Evolutionary conservation across 2,329 filamentous ascomycete genomes (phyloP).

Genomic region (Neonectria punicea): DNA sequence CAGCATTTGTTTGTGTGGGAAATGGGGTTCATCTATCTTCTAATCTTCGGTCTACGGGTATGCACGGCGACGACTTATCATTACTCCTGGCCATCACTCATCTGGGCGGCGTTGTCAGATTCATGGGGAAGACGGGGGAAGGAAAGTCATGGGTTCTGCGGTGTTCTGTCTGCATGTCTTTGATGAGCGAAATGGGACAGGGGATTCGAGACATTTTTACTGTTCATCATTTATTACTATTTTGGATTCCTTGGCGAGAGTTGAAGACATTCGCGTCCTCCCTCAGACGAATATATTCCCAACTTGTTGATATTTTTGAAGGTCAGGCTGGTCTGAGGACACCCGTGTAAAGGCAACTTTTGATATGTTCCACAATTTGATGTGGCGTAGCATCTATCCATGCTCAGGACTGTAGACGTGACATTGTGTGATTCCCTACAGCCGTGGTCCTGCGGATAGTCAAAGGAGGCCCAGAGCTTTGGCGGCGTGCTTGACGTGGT

Average conservation of each 20-base stretch:
- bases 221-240: slow-evolving; percentile 26
- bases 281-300: slow-evolving; percentile 8
- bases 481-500: slow-evolving; percentile 91
- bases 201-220: slow-evolving; percentile 15
- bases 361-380: background rate
- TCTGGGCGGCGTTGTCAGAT: slow-evolving; percentile 40
- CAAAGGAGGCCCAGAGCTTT: slow-evolving; percentile 72
- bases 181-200: slow-evolving; percentile 25
- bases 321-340: background rate
- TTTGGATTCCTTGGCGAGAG: slow-evolving; percentile 22
- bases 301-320: background rate
- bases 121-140: slow-evolving; percentile 18
- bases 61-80: slow-evolving; percentile 32
- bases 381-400: background rate
- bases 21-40: slow-evolving; percentile 26
- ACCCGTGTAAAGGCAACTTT: background rate
- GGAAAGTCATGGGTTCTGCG: slow-evolving; percentile 17
- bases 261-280: background rate
- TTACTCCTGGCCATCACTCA: slow-evolving; percentile 29
- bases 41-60: slow-evolving; percentile 26
- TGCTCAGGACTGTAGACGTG: background rate
- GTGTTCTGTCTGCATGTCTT: slow-evolving; percentile 20
- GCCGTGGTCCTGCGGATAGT: slow-evolving; percentile 32
- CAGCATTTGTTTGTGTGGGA: slow-evolving; percentile 27
- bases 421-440: slow-evolving; percentile 9